Conservation (phyloP, 2,329 filamentous ascomycete genomes). For the Paraphoma sp. region DNA sequence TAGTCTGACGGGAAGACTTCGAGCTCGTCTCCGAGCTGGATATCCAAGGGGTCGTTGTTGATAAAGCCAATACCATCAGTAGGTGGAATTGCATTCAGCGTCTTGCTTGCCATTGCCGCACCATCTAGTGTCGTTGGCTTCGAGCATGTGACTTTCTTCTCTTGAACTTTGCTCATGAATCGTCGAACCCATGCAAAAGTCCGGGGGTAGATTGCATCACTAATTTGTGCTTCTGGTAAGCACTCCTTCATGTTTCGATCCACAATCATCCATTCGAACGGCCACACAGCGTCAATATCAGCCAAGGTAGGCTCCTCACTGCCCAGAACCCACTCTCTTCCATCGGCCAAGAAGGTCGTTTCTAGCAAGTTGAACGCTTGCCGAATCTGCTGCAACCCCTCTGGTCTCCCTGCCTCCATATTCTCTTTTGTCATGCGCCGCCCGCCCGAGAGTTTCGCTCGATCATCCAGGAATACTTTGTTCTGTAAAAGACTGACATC, state of each 20-base stretch:
- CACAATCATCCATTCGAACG: constrained; percentile 68
- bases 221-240: constrained; percentile 62
- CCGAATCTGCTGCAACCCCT: constrained; percentile 63
- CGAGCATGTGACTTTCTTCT: constrained; percentile 47
- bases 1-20: constrained; percentile 46
- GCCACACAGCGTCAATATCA: constrained; percentile 74
- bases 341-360: constrained; percentile 67
- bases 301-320: constrained; percentile 62
- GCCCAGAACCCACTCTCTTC: constrained; percentile 68
- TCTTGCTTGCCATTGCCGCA: constrained; percentile 44
- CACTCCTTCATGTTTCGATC: constrained; percentile 54
- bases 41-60: constrained; percentile 59
- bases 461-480: constrained; percentile 66
- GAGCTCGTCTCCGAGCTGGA: constrained; percentile 63
- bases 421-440: constrained; percentile 49
- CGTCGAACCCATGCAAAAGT: constrained; percentile 71
- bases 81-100: constrained; percentile 57
- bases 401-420: constrained; percentile 56
- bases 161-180: constrained; percentile 59
- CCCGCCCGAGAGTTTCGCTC: constrained; percentile 54
- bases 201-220: constrained; percentile 61
- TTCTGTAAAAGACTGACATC: constrained; percentile 63
- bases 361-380: constrained; percentile 66
- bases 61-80: constrained; percentile 52
- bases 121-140: constrained; percentile 51